Evolutionary conservation across 2,329 filamentous ascomycete species (phyloP).

Genomic region (Lachnellula suecica): DNA sequence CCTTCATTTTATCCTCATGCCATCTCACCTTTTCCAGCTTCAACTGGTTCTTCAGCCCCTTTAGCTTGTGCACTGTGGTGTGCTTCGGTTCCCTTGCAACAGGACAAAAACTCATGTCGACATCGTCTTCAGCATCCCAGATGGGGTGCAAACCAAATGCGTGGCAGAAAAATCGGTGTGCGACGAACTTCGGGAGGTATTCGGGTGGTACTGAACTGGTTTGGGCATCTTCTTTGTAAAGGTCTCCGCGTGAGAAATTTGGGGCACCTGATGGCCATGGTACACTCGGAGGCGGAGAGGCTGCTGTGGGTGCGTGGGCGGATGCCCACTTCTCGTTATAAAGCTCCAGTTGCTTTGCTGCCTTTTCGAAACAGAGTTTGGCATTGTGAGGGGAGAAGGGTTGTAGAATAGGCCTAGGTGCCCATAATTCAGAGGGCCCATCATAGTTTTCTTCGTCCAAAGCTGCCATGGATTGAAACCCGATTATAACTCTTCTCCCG

Average conservation of each 20-base stretch:
- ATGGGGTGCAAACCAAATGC: conserved; percentile 6
- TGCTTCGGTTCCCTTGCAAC: not conserved
- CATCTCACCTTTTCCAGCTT: conserved; percentile 16
- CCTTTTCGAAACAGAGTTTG: not conserved
- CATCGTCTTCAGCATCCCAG: not conserved
- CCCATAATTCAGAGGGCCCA: not conserved
- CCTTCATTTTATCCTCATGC: conserved; percentile 15
- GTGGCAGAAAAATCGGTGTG: conserved; percentile 10
- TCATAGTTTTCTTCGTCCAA: not conserved
- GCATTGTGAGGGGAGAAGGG: not conserved
- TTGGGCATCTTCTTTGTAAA: not conserved
- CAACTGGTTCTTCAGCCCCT: conserved; percentile 9
- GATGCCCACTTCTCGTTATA: conserved; percentile 10
- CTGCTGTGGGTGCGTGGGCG: not conserved
- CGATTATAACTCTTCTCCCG: not conserved
- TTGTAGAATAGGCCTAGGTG: too few relatives aligned
- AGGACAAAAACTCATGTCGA: not conserved
- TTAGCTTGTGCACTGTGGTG: not conserved
- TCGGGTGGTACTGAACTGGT: not conserved
- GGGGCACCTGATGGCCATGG: not conserved
- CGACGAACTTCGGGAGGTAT: not conserved
- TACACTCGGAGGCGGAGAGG: not conserved
- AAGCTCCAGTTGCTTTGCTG: conserved; percentile 2
- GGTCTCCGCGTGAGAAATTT: not conserved
- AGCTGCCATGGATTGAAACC: not conserved